Conservation (phyloP, 2,329 filamentous ascomycete species). For the Pyrenophora teres region DNA sequence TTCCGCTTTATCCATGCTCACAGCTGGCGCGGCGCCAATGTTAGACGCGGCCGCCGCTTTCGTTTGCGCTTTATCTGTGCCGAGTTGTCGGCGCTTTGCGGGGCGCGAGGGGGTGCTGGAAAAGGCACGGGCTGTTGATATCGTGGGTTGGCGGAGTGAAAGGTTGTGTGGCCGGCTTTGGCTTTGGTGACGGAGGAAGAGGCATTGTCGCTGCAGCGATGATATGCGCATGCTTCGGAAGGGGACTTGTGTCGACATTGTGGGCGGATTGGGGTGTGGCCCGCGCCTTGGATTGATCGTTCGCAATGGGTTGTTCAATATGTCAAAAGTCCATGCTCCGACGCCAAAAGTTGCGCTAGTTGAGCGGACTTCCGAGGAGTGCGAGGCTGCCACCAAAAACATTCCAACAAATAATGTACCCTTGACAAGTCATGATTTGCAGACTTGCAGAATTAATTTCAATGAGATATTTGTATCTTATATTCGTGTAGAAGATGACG, state of each 20-base stretch:
- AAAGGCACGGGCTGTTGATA: conserved; percentile 26
- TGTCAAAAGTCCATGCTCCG: conserved; percentile 21
- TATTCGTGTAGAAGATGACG: neutral
- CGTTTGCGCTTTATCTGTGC: conserved; percentile 13
- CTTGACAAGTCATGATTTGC: neutral
- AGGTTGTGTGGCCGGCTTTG: conserved; percentile 3
- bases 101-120: conserved; percentile 28
- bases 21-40: conserved; percentile 16
- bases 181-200: conserved; percentile 24
- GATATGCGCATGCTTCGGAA: conserved; percentile 28
- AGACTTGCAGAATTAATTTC: neutral
- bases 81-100: conserved; percentile 9
- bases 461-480: neutral
- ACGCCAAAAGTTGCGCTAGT: conserved; percentile 10
- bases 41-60: conserved; percentile 11
- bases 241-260: conserved; percentile 27
- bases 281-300: conserved; percentile 6
- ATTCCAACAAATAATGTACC: neutral
- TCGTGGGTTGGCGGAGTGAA: conserved; percentile 4
- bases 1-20: conserved; percentile 8
- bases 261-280: conserved; percentile 3
- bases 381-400: neutral
- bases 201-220: conserved; percentile 34
- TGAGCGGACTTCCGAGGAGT: conserved; percentile 10
- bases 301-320: conserved; percentile 7